Evolutionary conservation across 2,329 filamentous ascomycete genomes (phyloP).

Genomic region (Tolypocladium pustulatum): DNA sequence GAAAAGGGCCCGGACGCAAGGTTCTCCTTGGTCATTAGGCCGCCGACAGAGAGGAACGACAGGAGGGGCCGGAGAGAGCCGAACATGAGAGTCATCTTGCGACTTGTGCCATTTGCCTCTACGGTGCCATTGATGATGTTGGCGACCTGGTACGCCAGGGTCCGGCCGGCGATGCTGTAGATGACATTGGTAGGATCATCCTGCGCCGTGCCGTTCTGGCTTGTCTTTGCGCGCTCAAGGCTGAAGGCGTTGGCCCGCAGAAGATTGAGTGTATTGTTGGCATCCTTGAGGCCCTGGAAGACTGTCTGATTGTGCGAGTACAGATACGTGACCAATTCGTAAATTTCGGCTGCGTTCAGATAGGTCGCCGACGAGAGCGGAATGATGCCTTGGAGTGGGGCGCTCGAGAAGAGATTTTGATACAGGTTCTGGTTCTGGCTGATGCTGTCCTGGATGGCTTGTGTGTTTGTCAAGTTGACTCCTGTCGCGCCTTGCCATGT

Average conservation of each 20-base stretch:
- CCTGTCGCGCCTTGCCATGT: constrained; percentile 22
- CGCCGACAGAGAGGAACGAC: constrained; percentile 40
- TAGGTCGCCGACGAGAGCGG: constrained; percentile 25
- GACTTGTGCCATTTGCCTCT: constrained; percentile 26
- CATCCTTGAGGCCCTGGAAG: constrained; percentile 22
- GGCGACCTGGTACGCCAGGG: constrained; percentile 34
- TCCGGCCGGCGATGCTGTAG: constrained; percentile 42
- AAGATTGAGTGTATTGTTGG: constrained; percentile 22
- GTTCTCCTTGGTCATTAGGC: constrained; percentile 38
- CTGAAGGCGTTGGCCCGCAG: constrained; percentile 54
- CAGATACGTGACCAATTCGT: constrained; percentile 45
- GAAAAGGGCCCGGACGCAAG: constrained; percentile 28
- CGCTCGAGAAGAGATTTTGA: constrained; percentile 25
- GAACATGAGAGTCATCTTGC: constrained; percentile 43
- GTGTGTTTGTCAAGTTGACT: constrained; percentile 14
- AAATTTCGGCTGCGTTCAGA: constrained; percentile 40
- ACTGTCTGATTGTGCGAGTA: constrained; percentile 39
- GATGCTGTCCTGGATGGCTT: constrained; percentile 12
- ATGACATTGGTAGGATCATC: constrained; percentile 23
- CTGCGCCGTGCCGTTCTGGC: constrained; percentile 40
- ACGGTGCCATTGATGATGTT: constrained; percentile 28
- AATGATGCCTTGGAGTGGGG: constrained; percentile 27
- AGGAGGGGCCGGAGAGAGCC: constrained; percentile 44
- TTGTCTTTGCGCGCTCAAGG: constrained; percentile 49
- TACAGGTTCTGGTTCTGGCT: constrained; percentile 29